Conservation (phyloP, 2,329 filamentous ascomycete genomes). For the Alternaria burnsii region DNA sequence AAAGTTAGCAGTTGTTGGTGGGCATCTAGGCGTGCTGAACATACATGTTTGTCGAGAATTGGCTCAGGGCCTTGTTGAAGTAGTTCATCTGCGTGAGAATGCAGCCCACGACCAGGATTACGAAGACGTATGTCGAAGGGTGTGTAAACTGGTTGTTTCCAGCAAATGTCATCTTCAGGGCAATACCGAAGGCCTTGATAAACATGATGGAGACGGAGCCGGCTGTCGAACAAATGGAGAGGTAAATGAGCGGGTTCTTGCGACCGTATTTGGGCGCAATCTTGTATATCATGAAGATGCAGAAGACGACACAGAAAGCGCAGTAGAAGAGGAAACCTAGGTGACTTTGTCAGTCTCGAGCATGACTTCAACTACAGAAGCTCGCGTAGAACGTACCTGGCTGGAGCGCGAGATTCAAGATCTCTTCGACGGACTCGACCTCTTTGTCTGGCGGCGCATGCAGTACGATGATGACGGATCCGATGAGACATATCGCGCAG, state of each 20-base stretch:
- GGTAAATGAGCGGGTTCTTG: conserved; percentile 93
- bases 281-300: conserved; percentile 94
- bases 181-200: conserved; percentile 97
- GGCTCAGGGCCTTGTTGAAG: conserved; percentile 97
- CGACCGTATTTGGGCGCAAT: conserved; percentile 89
- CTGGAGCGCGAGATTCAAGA: conserved; percentile 87
- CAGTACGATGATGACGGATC: conserved; percentile 95
- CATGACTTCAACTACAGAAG: neutral
- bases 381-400: conserved; percentile 71
- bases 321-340: conserved; percentile 91
- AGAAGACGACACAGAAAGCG: conserved; percentile 79
- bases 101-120: conserved; percentile 90
- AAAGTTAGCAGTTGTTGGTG: conserved; percentile 14
- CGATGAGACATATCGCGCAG: conserved; percentile 94
- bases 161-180: conserved; percentile 89
- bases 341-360: conserved; percentile 20
- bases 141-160: conserved; percentile 96
- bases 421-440: conserved; percentile 89
- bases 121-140: conserved; percentile 96
- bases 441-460: conserved; percentile 95
- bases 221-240: conserved; percentile 97
- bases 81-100: conserved; percentile 99
- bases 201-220: conserved; percentile 99
- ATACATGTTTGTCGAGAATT: conserved; percentile 97
- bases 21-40: conserved; percentile 44